Evolutionary conservation across 192 early-diverging fungal genomes (phyloP).

Genomic region (Entomortierella parvispora): DNA sequence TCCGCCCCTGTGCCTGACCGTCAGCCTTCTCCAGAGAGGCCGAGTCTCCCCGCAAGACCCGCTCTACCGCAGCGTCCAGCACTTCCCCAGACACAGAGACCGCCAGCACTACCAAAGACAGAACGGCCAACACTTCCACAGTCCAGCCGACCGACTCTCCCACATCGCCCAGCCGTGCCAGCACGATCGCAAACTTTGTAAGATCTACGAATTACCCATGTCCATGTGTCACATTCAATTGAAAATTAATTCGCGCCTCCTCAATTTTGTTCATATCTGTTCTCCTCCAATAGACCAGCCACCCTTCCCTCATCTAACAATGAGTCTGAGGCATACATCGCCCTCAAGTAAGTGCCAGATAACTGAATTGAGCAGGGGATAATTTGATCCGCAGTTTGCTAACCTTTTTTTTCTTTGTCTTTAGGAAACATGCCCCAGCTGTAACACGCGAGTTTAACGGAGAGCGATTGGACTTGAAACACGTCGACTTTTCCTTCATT

Average conservation of each 20-base stretch:
- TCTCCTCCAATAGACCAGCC: too few relatives aligned
- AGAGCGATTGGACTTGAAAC: conserved; percentile 19
- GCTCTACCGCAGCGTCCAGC: conserved; percentile 1
- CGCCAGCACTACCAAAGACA: too few relatives aligned
- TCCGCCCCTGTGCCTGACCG: conserved; percentile 8
- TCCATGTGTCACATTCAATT: too few relatives aligned
- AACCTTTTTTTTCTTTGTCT: background rate
- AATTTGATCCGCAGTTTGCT: background rate
- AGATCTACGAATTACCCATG: too few relatives aligned
- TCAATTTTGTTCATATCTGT: too few relatives aligned
- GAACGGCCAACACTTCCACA: too few relatives aligned
- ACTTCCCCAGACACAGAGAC: background rate
- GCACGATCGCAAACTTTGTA: too few relatives aligned
- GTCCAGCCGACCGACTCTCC: conserved; percentile 9
- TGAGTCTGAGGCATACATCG: too few relatives aligned
- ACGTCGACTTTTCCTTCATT: conserved; percentile 43
- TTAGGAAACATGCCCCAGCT: background rate
- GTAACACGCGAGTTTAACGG: conserved; percentile 27
- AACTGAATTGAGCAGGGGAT: too few relatives aligned
- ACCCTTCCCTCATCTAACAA: too few relatives aligned
- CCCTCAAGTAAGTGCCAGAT: too few relatives aligned
- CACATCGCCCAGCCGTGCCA: conserved; percentile 30
- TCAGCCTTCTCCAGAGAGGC: background rate
- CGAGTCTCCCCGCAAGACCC: background rate
- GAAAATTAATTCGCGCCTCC: too few relatives aligned